These are phyloP conservation scores for Forsythia viridissima DNA, from an alignment of 257 asterid species.

Conservation along the genomic window DNA sequence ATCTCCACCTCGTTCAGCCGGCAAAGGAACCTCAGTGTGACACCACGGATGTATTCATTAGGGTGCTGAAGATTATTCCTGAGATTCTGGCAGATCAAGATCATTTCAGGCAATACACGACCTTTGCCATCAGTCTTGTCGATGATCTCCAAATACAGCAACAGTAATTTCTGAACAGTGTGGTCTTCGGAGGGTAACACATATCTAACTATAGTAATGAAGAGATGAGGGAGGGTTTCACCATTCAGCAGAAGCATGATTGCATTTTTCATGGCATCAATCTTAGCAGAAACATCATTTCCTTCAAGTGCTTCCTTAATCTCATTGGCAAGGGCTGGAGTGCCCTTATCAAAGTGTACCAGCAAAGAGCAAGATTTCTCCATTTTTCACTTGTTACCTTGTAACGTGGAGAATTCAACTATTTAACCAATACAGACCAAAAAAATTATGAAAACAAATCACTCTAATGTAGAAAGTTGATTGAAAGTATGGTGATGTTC, in stretches of 20 bases:
- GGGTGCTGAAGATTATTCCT: constrained; percentile 89
- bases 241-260: constrained; percentile 89
- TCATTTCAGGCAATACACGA: constrained; percentile 81
- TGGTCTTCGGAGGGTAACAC: constrained; percentile 93
- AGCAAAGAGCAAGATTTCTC: constrained; percentile 86
- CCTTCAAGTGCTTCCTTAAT: constrained; percentile 95
- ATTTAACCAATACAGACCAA: not conserved
- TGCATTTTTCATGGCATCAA: constrained; percentile 87
- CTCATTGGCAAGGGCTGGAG: constrained; percentile 86
- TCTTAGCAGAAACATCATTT: constrained; percentile 67
- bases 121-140: constrained; percentile 92
- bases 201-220: constrained; percentile 78
- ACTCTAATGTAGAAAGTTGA: not conserved
- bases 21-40: constrained; percentile 87
- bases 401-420: not conserved
- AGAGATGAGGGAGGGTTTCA: constrained; percentile 84
- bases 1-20: constrained; percentile 85
- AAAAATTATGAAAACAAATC: not conserved
- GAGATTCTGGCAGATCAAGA: constrained; percentile 86
- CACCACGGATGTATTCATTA: constrained; percentile 90
- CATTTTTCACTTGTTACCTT: constrained; percentile 37
- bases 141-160: constrained; percentile 77
- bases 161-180: constrained; percentile 75
- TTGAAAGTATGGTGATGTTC: not conserved
- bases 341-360: constrained; percentile 85